These are phyloP conservation scores for Urochloa ruziziensis DNA, from an alignment of 176 grass and related monocot genomes.

Conservation along the genomic window DNA sequence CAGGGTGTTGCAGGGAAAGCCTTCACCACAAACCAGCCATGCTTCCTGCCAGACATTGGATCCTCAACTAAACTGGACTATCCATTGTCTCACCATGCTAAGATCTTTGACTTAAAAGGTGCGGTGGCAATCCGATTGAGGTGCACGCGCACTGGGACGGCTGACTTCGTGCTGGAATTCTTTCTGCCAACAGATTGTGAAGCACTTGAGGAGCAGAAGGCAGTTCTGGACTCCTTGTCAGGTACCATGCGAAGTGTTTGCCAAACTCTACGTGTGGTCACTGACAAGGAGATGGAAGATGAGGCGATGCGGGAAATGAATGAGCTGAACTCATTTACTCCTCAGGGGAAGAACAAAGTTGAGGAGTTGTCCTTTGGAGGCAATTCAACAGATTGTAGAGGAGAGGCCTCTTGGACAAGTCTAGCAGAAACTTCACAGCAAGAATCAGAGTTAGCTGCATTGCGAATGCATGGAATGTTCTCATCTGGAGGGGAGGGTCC, in stretches of 20 bases:
- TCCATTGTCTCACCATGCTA: slow-evolving; percentile 87
- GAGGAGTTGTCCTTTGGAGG: slow-evolving; percentile 42
- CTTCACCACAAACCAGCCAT: slow-evolving; percentile 79
- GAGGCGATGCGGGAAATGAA: slow-evolving; percentile 51
- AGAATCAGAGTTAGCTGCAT: slow-evolving; percentile 42
- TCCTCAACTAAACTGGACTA: slow-evolving; percentile 67
- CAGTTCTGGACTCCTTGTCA: slow-evolving; percentile 82
- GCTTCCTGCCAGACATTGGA: slow-evolving; percentile 73
- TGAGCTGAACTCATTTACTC: slow-evolving; percentile 49
- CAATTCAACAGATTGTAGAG: slow-evolving; percentile 29
- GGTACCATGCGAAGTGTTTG: slow-evolving; percentile 66
- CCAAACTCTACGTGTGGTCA: slow-evolving; percentile 71
- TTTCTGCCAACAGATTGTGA: slow-evolving; percentile 69
- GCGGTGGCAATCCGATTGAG: slow-evolving; percentile 82
- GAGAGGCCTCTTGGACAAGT: slow-evolving; percentile 38
- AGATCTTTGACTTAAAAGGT: slow-evolving; percentile 82
- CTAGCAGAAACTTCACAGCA: slow-evolving; percentile 44
- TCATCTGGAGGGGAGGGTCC: slow-evolving; percentile 33
- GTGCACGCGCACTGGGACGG: slow-evolving; percentile 61
- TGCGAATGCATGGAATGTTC: slow-evolving; percentile 31
- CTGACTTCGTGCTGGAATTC: slow-evolving; percentile 90
- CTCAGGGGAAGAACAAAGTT: slow-evolving; percentile 48
- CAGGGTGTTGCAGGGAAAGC: slow-evolving; percentile 81
- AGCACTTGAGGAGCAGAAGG: slow-evolving; percentile 68
- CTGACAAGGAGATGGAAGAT: slow-evolving; percentile 69